Conservation (phyloP, 2,329 filamentous ascomycete genomes). For the Coniella vitis region DNA sequence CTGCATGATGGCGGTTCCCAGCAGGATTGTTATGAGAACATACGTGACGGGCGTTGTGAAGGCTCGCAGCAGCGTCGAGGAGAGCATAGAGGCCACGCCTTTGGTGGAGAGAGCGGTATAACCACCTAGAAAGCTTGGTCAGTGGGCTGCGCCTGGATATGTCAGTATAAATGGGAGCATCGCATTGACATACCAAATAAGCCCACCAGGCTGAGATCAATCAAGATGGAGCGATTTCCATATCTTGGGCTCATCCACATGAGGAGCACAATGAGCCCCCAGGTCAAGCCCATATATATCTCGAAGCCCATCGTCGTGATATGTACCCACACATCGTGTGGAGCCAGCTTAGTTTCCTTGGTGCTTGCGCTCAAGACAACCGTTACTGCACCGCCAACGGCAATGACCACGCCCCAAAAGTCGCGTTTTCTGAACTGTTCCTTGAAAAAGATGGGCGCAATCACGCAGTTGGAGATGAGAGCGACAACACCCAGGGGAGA, state of each 20-base stretch:
- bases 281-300: conserved; percentile 76
- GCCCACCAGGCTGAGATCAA: conserved; percentile 88
- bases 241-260: conserved; percentile 80
- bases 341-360: conserved; percentile 84
- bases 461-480: conserved; percentile 91
- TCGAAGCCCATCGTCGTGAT: conserved; percentile 88
- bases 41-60: conserved; percentile 93
- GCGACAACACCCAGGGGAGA: conserved; percentile 96
- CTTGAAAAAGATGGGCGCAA: conserved; percentile 89
- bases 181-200: conserved; percentile 65
- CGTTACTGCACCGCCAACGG: conserved; percentile 80
- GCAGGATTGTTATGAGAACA: conserved; percentile 68
- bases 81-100: conserved; percentile 90
- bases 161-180: not conserved
- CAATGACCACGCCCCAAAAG: conserved; percentile 80
- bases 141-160: conserved; percentile 1
- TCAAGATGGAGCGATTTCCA: conserved; percentile 78
- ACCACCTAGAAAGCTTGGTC: conserved; percentile 50
- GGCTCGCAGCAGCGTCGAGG: conserved; percentile 79
- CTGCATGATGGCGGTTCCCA: conserved; percentile 87
- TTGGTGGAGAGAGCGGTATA: conserved; percentile 98
- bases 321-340: conserved; percentile 80
- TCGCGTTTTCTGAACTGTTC: conserved; percentile 82
- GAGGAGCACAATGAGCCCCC: conserved; percentile 63
- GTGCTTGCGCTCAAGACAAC: conserved; percentile 88